Conservation (phyloP, 345 rosid species). For the Salix viminalis region DNA sequence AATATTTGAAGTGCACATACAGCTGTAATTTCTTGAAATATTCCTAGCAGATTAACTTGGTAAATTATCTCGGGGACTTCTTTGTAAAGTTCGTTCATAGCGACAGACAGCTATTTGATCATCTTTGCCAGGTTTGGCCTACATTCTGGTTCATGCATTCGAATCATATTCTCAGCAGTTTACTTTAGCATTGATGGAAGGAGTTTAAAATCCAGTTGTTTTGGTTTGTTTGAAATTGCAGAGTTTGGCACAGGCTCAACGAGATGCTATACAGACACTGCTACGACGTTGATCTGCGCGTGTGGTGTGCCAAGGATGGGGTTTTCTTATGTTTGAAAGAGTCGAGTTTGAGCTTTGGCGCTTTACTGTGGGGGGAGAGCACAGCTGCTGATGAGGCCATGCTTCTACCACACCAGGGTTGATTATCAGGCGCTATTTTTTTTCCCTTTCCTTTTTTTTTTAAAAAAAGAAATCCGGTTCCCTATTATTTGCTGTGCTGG, state of each 20-base stretch:
- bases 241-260: slow-evolving; percentile 52
- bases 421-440: not conserved
- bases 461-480: not conserved
- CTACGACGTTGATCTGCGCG: slow-evolving; percentile 23
- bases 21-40: slow-evolving; percentile 3
- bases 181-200: not conserved
- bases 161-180: not conserved
- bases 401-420: not conserved
- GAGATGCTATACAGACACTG: slow-evolving; percentile 43
- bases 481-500: not conserved
- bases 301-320: not conserved
- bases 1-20: not conserved
- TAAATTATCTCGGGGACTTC: slow-evolving; percentile 61
- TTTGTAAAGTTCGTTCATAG: slow-evolving; percentile 45
- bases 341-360: not conserved
- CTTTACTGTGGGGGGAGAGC: not conserved
- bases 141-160: slow-evolving; percentile 5
- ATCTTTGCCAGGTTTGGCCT: slow-evolving; percentile 61
- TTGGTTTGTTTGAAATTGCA: slow-evolving; percentile 22
- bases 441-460: not conserved
- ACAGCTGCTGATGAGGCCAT: not conserved
- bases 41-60: slow-evolving; percentile 64
- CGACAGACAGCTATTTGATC: slow-evolving; percentile 49
- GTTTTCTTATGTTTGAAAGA: not conserved
- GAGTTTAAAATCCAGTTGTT: not conserved